Percentiles rank a stretch among this genome's conserved stretches.
Conservation (phyloP, 2,329 filamentous ascomycete species). For the Colletotrichum higginsianum region DNA sequence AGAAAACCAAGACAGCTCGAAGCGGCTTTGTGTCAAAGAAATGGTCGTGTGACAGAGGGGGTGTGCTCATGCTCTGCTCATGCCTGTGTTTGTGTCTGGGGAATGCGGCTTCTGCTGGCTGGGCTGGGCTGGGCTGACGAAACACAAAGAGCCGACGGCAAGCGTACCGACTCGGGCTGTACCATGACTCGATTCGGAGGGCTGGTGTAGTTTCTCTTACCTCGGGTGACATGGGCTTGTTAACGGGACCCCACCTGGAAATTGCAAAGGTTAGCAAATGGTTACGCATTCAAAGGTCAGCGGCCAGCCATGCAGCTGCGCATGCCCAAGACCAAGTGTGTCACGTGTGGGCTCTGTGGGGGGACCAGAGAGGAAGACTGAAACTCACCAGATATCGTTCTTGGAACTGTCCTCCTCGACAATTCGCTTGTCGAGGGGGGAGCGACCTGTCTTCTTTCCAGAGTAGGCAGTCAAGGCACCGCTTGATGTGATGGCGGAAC, state of each 20-base stretch:
- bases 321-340: not conserved
- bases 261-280: constrained; percentile 38
- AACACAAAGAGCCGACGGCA: constrained; percentile 32
- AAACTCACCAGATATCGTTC: constrained; percentile 86
- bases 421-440: constrained; percentile 96
- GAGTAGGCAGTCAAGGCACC: constrained; percentile 98
- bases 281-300: constrained; percentile 25
- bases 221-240: constrained; percentile 98
- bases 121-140: constrained; percentile 22
- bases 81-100: not conserved
- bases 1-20: not conserved
- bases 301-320: constrained; percentile 10
- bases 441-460: constrained; percentile 97
- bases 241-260: constrained; percentile 90
- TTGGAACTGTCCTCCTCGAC: constrained; percentile 92
- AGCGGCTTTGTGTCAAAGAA: not conserved
- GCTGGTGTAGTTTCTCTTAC: constrained; percentile 70
- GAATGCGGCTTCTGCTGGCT: constrained; percentile 9
- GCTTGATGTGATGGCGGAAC: constrained; percentile 95
- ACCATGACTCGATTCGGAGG: constrained; percentile 30
- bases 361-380: too few relatives aligned
- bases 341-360: not conserved
- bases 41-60: constrained; percentile 25
- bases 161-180: constrained; percentile 30
- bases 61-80: not conserved